Evolutionary conservation across 2,329 filamentous ascomycete species (phyloP).

Genomic region (Stachybotrys chlorohalonatus): DNA sequence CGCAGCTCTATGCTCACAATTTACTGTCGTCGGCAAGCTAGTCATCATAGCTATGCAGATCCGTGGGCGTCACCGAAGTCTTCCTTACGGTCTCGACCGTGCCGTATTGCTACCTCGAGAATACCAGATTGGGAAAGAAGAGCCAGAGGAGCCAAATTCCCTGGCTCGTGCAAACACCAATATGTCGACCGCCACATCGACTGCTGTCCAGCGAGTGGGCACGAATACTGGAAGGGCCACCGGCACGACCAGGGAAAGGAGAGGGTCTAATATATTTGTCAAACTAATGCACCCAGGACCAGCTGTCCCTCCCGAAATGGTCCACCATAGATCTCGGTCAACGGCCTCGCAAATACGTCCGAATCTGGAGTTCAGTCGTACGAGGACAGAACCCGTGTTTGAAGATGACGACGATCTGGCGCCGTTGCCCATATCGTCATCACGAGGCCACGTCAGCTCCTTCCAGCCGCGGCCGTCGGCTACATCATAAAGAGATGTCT

Average conservation of each 20-base stretch:
- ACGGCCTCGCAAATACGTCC: constrained; percentile 8
- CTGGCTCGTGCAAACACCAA: constrained; percentile 27
- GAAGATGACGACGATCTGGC: neutral
- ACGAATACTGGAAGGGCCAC: constrained; percentile 20
- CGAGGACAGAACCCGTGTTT: neutral
- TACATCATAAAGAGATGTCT: neutral
- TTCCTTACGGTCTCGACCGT: constrained; percentile 58
- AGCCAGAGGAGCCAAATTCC: constrained; percentile 33
- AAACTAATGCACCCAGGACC: constrained; percentile 42
- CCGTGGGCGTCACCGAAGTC: constrained; percentile 58
- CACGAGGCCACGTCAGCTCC: too few species aligned
- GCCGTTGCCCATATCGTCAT: neutral
- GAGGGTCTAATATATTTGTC: constrained; percentile 32
- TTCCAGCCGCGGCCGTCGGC: too few species aligned
- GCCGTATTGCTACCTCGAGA: constrained; percentile 51
- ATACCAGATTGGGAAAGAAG: constrained; percentile 43
- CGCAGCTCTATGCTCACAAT: constrained; percentile 74
- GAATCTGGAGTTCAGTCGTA: constrained; percentile 1
- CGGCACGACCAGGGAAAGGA: constrained; percentile 26
- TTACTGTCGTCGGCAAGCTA: constrained; percentile 63
- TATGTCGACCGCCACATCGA: constrained; percentile 19
- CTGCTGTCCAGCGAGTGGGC: constrained; percentile 18
- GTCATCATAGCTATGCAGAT: constrained; percentile 63
- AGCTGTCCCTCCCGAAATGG: constrained; percentile 20
- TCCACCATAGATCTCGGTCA: constrained; percentile 19